Base-by-base conservation (phyloP, 495 filamentous ascomycete species). In the Cenococcum geophilum region DNA sequence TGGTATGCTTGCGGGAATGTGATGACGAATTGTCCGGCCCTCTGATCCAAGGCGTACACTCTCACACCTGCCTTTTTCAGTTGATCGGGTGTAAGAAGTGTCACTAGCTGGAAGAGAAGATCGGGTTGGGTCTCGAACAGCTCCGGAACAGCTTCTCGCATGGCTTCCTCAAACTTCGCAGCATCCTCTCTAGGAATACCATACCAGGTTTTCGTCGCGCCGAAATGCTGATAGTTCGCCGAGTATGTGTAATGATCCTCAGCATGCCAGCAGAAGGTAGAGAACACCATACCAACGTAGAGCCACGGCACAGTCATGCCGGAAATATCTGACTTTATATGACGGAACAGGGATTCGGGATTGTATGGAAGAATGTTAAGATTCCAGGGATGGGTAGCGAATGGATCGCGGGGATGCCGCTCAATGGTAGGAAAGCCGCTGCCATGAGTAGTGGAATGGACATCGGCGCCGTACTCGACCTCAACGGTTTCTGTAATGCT, bases 201-300 rank as follows among this genome's bases (percentile, higher is more conserved):
- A 70, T 99, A 99, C 93, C 93, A 99, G 0, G 93, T 99, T 74
- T 99, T 99, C 0, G 95, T 99, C 0, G 92, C 89, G 40, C 93
- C 93, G 70, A 99, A 96, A 69, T 99, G 93, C 68, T 99, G 93
- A 66, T 99, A 99, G 68, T 99, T 99, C 43, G 93, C 88, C 20
- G 93, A 99, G 72, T 99, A 99, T 0, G 93, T 85, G 68, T 95
- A 96, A 68, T 99, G 93, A 71, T 99, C 93, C 71, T 99, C 93
- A 62, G 95, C 95, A 70, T 99, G 93, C 93, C 93, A 99, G 73
- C 93, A 99, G 71, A 99, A 99, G 3, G 92, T 97, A 2, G 93
- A 97, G 73, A 99, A 99, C 68, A 91, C 95, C 93, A 99, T 99
- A 61, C 93, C 93, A n/a, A 99, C 95, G 71, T 99, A 99, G 5